Base-by-base conservation (phyloP, 2,329 filamentous ascomycete species). In the Arthrobotrys pseudoclavata region DNA sequence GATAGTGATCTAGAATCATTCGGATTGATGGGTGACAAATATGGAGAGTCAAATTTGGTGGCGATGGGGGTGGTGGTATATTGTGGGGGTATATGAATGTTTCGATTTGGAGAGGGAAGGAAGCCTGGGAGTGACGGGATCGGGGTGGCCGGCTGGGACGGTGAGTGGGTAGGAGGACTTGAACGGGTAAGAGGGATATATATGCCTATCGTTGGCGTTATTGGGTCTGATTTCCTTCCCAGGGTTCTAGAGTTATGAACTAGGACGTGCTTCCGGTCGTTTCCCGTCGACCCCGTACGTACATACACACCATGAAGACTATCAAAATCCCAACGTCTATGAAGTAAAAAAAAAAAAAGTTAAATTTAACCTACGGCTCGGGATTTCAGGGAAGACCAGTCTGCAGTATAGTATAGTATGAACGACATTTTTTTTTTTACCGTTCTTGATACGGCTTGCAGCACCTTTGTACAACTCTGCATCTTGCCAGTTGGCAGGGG, bases 21-120 rank as follows among this genome's bases (percentile, higher is more conserved):
- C 24, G 50, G 57, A 60, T 15, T 63, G 29, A 26, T 29, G 68
- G 24, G 57, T 71, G 68, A 71, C 68, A 64, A 71, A 71, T 71
- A 72, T 72, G 37, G 20, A 20, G 50, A 57, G 50, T 52, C 48
- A 68, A 47, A 68, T 55, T 26, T 42, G 63, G 50, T 55, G 48
- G 45, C 29, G 62, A 48, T 52, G 62, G 40, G n/a, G 29, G 48
- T 26, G 48, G 47, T 37, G 47, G 62, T 40, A 29, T 37, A 40
- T 40, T 47, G 40, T 50, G 42, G 61, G 40, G 61, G 42, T 7
- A 40, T 1, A 15, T 29, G 57, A 29, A 18, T 67, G 55, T 42
- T 67, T 67, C 50, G 29, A 18, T 55, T 67, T 42, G 15, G 42
- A 50, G 60, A 48, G 55, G 34, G 53, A 22, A 9, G 31, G n/a